These are phyloP conservation scores for Nicotiana knightiana DNA, from an alignment of 257 asterid genomes.

Conservation along the genomic window DNA sequence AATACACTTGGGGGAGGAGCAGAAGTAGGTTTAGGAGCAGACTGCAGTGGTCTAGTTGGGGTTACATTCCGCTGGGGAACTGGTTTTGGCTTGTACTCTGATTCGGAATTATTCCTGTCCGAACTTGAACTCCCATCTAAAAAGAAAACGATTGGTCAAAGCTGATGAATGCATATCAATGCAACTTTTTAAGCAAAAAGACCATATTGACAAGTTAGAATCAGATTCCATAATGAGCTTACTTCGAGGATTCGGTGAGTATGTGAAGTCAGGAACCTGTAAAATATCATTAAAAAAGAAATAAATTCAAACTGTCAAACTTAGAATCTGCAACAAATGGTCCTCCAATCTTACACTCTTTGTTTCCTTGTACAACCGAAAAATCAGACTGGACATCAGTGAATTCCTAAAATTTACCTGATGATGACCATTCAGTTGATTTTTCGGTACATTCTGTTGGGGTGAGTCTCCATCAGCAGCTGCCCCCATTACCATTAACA, in stretches of 20 bases:
- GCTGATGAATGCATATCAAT: neutral
- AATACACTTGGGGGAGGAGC: slow-evolving; percentile 64
- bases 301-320: slow-evolving; percentile 21
- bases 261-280: slow-evolving; percentile 67
- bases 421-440: slow-evolving; percentile 70
- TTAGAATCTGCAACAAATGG: neutral
- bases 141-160: neutral
- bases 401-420: slow-evolving; percentile 54
- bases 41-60: slow-evolving; percentile 60
- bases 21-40: slow-evolving; percentile 57
- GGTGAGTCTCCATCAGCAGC: slow-evolving; percentile 98
- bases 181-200: neutral
- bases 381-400: neutral
- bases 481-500: slow-evolving; percentile 39
- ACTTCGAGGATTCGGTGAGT: slow-evolving; percentile 82
- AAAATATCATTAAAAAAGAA: slow-evolving; percentile 10
- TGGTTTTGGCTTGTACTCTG: slow-evolving; percentile 59
- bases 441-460: slow-evolving; percentile 57
- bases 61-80: slow-evolving; percentile 50
- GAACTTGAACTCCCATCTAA: slow-evolving; percentile 77
- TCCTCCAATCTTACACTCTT: neutral
- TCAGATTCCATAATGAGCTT: slow-evolving; percentile 33
- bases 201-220: neutral
- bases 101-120: slow-evolving; percentile 56
- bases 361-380: neutral